Conservation (phyloP, 164 flowering plant genomes). For the Umbilicus rupestris region DNA sequence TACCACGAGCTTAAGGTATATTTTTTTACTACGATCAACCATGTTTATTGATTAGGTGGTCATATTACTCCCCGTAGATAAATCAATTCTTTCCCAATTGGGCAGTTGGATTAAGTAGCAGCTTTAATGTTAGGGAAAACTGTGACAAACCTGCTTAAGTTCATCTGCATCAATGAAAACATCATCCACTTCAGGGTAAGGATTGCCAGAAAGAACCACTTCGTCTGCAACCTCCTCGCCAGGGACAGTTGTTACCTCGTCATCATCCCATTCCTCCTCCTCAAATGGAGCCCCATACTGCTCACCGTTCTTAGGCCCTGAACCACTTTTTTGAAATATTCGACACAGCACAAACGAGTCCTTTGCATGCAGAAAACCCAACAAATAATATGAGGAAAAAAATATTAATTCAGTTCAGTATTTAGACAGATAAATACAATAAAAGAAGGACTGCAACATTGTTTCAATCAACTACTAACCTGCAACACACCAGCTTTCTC, state of each 20-base stretch:
- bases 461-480: slow-evolving; percentile 13
- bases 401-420: background rate
- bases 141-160: slow-evolving; percentile 37
- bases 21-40: too few relatives aligned
- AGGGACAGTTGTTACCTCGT: slow-evolving; percentile 23
- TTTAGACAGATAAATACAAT: background rate
- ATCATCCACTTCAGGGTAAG: slow-evolving; percentile 21
- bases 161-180: slow-evolving; percentile 7
- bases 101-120: background rate
- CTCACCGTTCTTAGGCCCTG: slow-evolving; percentile 68
- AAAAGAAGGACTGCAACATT: background rate
- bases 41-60: background rate
- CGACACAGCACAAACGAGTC: slow-evolving; percentile 57
- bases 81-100: background rate
- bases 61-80: background rate
- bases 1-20: too few relatives aligned
- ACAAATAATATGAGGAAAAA: slow-evolving; percentile 7
- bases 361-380: slow-evolving; percentile 18
- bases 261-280: slow-evolving; percentile 67
- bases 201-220: slow-evolving; percentile 19
- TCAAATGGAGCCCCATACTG: slow-evolving; percentile 56
- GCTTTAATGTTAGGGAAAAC: background rate
- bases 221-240: slow-evolving; percentile 20
- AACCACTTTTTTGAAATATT: slow-evolving; percentile 60
- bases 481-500: slow-evolving; percentile 24